These are phyloP conservation scores for Gnaphalium uliginosum DNA, from an alignment of 129 eudicot species.

Conservation along the genomic window DNA sequence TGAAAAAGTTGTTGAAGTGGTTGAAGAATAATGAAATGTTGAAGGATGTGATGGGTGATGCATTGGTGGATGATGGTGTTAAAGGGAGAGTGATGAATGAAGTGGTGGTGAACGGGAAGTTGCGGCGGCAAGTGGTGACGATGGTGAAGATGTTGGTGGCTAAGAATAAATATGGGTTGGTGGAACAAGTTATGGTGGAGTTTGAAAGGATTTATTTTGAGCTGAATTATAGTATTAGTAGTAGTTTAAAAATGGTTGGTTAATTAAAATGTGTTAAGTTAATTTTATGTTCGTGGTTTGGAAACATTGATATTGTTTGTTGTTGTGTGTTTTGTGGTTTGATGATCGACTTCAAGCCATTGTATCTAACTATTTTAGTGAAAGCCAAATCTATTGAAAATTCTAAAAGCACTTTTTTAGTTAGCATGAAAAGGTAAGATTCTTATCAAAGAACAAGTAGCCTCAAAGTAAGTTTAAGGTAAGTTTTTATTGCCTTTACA, in stretches of 20 bases:
- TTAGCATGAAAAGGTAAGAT: no score
- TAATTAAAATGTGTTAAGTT: neutral
- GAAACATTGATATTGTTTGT: neutral
- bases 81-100: slow-evolving; percentile 55
- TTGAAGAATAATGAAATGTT: slow-evolving; percentile 39
- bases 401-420: no score
- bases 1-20: slow-evolving; percentile 45
- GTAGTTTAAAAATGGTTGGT: slow-evolving; percentile 17
- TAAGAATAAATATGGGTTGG: slow-evolving; percentile 48
- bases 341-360: neutral
- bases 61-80: slow-evolving; percentile 38
- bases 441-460: no score
- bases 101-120: slow-evolving; percentile 43
- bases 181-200: slow-evolving; percentile 56
- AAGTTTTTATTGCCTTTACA: no score
- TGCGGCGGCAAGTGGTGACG: slow-evolving; percentile 54
- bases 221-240: slow-evolving; percentile 14
- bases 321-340: slow-evolving; percentile 1
- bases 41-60: slow-evolving; percentile 35
- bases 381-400: no score
- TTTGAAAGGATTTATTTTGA: slow-evolving; percentile 53
- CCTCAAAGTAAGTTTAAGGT: no score
- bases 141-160: slow-evolving; percentile 59
- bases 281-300: neutral
- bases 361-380: no score